phyloP scores from a whole-genome alignment of 1,284 basidiomycete species.

The Cutaneotrichosporon cyanovorans region DNA sequence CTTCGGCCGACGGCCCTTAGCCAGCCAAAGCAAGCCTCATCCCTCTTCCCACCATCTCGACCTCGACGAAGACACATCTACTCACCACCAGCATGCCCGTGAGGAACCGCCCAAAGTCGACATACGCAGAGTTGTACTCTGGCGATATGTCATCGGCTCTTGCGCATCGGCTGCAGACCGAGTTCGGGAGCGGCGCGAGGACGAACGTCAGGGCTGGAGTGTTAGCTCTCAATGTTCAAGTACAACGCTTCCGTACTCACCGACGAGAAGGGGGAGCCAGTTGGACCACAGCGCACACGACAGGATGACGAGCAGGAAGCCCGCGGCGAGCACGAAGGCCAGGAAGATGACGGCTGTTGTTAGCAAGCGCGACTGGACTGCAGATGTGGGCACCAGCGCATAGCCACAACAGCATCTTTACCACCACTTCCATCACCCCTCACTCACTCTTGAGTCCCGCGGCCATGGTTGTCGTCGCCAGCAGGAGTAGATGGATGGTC shows the following conservation, averaged over 20 bases:
- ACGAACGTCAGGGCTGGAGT: constrained; percentile 81
- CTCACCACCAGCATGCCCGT: constrained; percentile 77
- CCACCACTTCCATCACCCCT: not conserved
- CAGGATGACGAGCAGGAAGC: constrained; percentile 94
- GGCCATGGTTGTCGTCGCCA: constrained; percentile 21
- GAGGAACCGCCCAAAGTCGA: constrained; percentile 92
- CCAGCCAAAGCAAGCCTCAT: not conserved
- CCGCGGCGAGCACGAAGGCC: constrained; percentile 91
- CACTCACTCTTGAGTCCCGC: constrained; percentile 38
- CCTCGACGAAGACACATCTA: constrained; percentile 1
- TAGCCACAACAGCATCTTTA: no score
- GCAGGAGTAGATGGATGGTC: not conserved
- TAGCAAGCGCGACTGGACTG: no score
- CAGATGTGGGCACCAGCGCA: no score
- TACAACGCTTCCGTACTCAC: constrained; percentile 51
- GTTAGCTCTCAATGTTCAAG: not conserved
- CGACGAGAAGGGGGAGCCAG: constrained; percentile 94
- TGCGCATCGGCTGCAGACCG: constrained; percentile 54
- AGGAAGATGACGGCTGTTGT: constrained; percentile 80
- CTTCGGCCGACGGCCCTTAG: not conserved
- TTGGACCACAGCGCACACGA: constrained; percentile 94
- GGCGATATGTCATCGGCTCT: constrained; percentile 52
- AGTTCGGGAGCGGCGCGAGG: constrained; percentile 90
- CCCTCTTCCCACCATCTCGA: not conserved
- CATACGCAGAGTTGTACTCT: constrained; percentile 55